Base-by-base conservation (phyloP, 1,284 basidiomycete genomes). In the Ceratobasidium sp. region DNA sequence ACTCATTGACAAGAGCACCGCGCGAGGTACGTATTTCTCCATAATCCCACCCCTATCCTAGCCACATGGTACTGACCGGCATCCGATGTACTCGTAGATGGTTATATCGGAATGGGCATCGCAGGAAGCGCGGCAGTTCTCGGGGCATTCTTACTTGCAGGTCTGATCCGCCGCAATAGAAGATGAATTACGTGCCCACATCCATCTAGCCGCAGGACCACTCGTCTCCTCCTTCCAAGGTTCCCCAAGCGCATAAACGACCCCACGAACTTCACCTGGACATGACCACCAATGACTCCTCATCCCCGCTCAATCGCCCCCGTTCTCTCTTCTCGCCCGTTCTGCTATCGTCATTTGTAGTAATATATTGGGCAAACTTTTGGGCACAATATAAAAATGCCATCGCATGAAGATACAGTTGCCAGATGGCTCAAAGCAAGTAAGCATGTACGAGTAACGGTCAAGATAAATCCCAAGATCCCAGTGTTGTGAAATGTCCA, bases 71-170 rank as follows among this genome's bases (percentile, higher is more conserved):
- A 22, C 31, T 71, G 51, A 53, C 2, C 19, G 66, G 29, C 41
- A 56, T 41, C 15, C 51, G 7, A 24, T 69, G 48, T 33, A 62
- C 74, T 63, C 41, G 27, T 81, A 96, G 95, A 97, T 82, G 94
- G 94, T 24, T 96, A 95, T 82, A 92, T 95, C 62, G 97, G 97
- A 69, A 96, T 99, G 91, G 97, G 96, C 11, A 86, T 99, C 54
- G 93, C 92, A 44, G 97, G 96, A 59, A 95, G 96, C 69, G 93
- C 90, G 54, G 96, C 94, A 8, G 95, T 97, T 11, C 81, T 98
- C 11, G 93, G 95, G 66, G 93, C 95, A 41, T 83, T 99, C 51
- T 82, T 96, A 75, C 80, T 97, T 69, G 94, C 96, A 78, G 88
- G 91, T 80, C 84, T 98, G 79, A 87, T 96, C 88, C 92, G 94